These are phyloP conservation scores for Herpotrichia juniperi DNA, from an alignment of 2,329 filamentous ascomycete species.

Conservation along the genomic window DNA sequence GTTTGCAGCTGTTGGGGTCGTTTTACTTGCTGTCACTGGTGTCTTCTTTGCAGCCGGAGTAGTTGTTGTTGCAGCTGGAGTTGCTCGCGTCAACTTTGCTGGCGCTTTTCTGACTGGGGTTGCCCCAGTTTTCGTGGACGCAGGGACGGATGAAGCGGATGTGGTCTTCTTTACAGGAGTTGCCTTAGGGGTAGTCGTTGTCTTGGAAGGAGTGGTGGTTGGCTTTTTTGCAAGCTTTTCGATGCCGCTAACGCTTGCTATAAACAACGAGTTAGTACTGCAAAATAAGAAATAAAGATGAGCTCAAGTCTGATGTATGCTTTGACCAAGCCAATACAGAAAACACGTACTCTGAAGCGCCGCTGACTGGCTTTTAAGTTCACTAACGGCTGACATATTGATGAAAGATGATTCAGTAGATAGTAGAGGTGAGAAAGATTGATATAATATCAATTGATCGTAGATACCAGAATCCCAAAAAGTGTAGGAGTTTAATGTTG, in stretches of 20 bases:
- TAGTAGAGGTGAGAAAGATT: neutral
- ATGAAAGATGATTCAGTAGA: neutral
- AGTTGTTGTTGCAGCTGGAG: slow-evolving; percentile 13
- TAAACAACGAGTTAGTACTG: slow-evolving; percentile 5
- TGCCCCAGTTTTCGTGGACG: slow-evolving; percentile 6
- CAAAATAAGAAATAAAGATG: neutral
- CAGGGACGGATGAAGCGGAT: slow-evolving; percentile 9
- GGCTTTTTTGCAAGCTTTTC: slow-evolving; percentile 40
- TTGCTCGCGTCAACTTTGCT: slow-evolving; percentile 14
- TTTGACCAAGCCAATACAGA: neutral
- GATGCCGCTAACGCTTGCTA: slow-evolving; percentile 37
- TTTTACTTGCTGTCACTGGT: slow-evolving; percentile 20
- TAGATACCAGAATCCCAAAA: neutral
- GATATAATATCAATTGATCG: neutral
- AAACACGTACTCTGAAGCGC: slow-evolving; percentile 46
- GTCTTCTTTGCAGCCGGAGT: slow-evolving; percentile 27
- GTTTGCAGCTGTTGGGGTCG: neutral
- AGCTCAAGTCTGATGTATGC: neutral
- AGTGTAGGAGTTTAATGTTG: neutral
- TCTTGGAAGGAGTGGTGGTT: slow-evolving; percentile 22
- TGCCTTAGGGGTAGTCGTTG: slow-evolving; percentile 21
- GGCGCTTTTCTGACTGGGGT: slow-evolving; percentile 22
- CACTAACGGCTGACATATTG: slow-evolving; percentile 42
- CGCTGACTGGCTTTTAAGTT: slow-evolving; percentile 50
- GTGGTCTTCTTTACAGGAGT: slow-evolving; percentile 31